These are phyloP conservation scores for Alternaria brassicicola DNA, from an alignment of 2,329 filamentous ascomycete species.

Conservation along the genomic window DNA sequence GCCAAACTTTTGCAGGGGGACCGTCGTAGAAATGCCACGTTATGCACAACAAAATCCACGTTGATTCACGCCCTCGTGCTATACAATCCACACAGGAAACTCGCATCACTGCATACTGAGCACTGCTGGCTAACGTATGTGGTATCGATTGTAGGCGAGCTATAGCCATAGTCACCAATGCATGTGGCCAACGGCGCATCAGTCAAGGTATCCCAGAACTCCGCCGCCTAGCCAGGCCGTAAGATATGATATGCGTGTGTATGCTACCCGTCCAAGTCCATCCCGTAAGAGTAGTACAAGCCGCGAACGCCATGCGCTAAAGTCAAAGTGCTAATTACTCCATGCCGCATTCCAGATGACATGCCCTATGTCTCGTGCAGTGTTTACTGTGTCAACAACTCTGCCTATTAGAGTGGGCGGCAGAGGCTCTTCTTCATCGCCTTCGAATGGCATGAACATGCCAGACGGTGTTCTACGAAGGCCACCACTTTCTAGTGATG, in stretches of 20 bases:
- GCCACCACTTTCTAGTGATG: slow-evolving; percentile 51
- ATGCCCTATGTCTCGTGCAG: slow-evolving; percentile 67
- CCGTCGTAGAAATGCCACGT: not conserved
- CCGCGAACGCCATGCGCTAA: slow-evolving; percentile 34
- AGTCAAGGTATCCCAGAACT: slow-evolving; percentile 21
- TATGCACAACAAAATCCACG: not conserved
- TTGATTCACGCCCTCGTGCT: not conserved
- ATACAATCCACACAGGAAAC: not conserved
- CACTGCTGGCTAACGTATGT: slow-evolving; percentile 18
- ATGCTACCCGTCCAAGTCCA: slow-evolving; percentile 24
- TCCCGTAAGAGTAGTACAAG: slow-evolving; percentile 27
- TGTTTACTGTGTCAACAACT: slow-evolving; percentile 78
- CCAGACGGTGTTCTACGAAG: slow-evolving; percentile 82
- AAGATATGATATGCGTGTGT: slow-evolving; percentile 16
- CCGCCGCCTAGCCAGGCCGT: slow-evolving; percentile 25
- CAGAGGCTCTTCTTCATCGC: slow-evolving; percentile 67
- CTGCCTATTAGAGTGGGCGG: slow-evolving; percentile 72
- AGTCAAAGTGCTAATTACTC: slow-evolving; percentile 51
- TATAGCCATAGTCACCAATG: slow-evolving; percentile 24
- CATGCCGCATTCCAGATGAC: slow-evolving; percentile 72
- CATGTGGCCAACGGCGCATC: slow-evolving; percentile 22
- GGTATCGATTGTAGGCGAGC: slow-evolving; percentile 24
- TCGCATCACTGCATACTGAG: not conserved
- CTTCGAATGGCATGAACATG: slow-evolving; percentile 90
- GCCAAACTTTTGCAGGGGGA: not conserved